Conservation (phyloP, 2,329 filamentous ascomycete genomes). For the Clarireedia paspali region DNA sequence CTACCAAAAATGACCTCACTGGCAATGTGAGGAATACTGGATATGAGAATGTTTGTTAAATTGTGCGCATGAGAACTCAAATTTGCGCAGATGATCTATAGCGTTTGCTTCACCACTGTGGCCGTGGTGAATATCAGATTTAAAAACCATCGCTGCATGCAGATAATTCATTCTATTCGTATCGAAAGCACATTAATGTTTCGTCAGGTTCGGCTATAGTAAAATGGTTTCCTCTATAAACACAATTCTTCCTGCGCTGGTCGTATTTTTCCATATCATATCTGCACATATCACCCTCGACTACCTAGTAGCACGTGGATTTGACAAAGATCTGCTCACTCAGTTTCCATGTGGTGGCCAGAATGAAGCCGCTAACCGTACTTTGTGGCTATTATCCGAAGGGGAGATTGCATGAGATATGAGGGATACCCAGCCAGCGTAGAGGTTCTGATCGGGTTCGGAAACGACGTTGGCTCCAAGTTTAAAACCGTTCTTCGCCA, state of each 20-base stretch:
- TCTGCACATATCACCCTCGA: slow-evolving; percentile 50
- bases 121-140: too few species aligned
- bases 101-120: background rate
- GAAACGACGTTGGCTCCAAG: slow-evolving; percentile 15
- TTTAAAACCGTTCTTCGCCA: slow-evolving; percentile 22
- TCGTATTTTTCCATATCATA: slow-evolving; percentile 30
- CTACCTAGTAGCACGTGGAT: slow-evolving; percentile 44
- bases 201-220: background rate
- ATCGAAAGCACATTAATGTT: background rate
- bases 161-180: background rate
- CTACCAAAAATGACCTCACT: too few species aligned
- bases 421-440: slow-evolving; percentile 36
- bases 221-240: background rate
- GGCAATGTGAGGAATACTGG: background rate
- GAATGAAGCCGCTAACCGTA: slow-evolving; percentile 37
- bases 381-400: slow-evolving; percentile 39
- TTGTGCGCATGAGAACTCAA: background rate
- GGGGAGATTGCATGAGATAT: slow-evolving; percentile 44
- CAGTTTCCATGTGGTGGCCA: slow-evolving; percentile 39
- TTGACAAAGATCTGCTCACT: slow-evolving; percentile 33
- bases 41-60: background rate
- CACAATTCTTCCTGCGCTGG: slow-evolving; percentile 28
- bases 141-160: background rate
- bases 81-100: background rate
- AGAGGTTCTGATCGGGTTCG: slow-evolving; percentile 22